Conservation (phyloP, 108 stramenopile genomes). For the Pseudonitzschia pungens region DNA sequence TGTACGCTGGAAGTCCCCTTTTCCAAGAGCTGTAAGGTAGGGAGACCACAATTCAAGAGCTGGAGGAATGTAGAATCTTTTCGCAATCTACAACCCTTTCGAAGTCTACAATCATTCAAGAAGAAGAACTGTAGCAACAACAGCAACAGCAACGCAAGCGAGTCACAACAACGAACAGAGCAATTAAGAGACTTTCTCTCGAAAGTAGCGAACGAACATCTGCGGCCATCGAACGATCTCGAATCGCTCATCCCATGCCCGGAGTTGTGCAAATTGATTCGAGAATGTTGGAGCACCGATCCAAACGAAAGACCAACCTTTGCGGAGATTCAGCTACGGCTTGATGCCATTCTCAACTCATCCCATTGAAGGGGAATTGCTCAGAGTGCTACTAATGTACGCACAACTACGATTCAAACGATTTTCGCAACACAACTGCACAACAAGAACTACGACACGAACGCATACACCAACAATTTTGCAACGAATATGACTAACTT, state of each 20-base stretch:
- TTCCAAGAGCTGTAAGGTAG: not conserved
- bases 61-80: too few species aligned
- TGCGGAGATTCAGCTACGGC: slow-evolving; percentile 33
- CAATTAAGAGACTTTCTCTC: slow-evolving; percentile 3
- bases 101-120: not conserved
- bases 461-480: too few species aligned
- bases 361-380: too few species aligned
- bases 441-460: too few species aligned
- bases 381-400: too few species aligned
- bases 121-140: not conserved
- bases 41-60: too few species aligned
- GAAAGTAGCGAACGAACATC: slow-evolving; percentile 11
- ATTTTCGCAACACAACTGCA: too few species aligned
- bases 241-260: slow-evolving; percentile 22
- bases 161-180: not conserved
- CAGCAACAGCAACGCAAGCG: not conserved
- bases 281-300: slow-evolving; percentile 49
- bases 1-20: slow-evolving; percentile 66
- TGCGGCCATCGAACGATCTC: slow-evolving; percentile 14
- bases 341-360: slow-evolving; percentile 13
- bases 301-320: slow-evolving; percentile 56
- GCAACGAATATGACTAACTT: too few species aligned
- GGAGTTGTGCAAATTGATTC: slow-evolving; percentile 19
- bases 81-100: too few species aligned
- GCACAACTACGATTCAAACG: not conserved